These are phyloP conservation scores for Sparassis latifolia DNA, from an alignment of 1,284 basidiomycete species.

Conservation along the genomic window DNA sequence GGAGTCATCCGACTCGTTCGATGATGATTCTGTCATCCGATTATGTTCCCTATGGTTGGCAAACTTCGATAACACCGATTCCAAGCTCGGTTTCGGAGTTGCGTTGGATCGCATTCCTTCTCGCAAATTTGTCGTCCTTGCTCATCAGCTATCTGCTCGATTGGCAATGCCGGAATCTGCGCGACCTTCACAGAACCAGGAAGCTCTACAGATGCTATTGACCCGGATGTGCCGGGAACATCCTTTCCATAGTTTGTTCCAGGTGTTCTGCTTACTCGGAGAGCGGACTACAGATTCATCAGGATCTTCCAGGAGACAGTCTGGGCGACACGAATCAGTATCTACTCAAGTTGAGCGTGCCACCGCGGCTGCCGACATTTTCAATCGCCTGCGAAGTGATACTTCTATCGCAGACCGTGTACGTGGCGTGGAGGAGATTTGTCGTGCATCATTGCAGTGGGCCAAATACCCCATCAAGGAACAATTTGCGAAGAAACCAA, in stretches of 20 bases:
- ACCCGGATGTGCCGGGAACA: slow-evolving; percentile 82
- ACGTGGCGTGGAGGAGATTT: slow-evolving; percentile 59
- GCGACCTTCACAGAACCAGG: slow-evolving; percentile 44
- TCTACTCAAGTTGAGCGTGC: slow-evolving; percentile 50
- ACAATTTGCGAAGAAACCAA: slow-evolving; percentile 13
- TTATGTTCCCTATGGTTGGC: slow-evolving; percentile 91
- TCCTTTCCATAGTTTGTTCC: slow-evolving; percentile 91
- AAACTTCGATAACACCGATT: slow-evolving; percentile 58
- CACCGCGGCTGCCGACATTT: slow-evolving; percentile 65
- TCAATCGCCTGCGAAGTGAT: slow-evolving; percentile 50
- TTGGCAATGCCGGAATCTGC: slow-evolving; percentile 41
- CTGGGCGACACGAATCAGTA: slow-evolving; percentile 33
- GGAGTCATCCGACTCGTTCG: slow-evolving; percentile 60
- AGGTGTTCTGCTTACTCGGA: slow-evolving; percentile 66
- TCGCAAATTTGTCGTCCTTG: slow-evolving; percentile 84
- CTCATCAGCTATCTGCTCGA: slow-evolving; percentile 89
- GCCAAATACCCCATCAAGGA: slow-evolving; percentile 55
- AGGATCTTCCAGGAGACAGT: slow-evolving; percentile 29
- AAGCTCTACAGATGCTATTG: slow-evolving; percentile 61
- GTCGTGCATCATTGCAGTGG: slow-evolving; percentile 77
- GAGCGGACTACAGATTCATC: slow-evolving; percentile 12
- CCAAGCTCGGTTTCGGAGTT: slow-evolving; percentile 45
- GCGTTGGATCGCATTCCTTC: slow-evolving; percentile 71
- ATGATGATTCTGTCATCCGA: slow-evolving; percentile 75
- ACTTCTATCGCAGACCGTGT: slow-evolving; percentile 35